These are phyloP conservation scores for Berberis thunbergii DNA, from an alignment of 164 flowering plant species.

Conservation along the genomic window DNA sequence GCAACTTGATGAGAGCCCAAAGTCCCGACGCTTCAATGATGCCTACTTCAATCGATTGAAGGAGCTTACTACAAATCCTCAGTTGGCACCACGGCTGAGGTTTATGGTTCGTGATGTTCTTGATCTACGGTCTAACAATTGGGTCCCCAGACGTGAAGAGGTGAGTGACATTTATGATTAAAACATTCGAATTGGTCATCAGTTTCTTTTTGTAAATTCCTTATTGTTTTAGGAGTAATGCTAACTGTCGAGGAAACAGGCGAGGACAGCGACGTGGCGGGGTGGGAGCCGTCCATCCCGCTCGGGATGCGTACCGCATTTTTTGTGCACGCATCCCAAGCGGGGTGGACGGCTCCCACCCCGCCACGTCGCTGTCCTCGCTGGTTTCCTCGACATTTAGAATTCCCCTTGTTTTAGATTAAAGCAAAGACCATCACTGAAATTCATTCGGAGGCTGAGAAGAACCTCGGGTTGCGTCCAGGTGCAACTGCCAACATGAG, in stretches of 20 bases:
- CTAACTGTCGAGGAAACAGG: too few relatives aligned
- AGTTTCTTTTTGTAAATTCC: not conserved
- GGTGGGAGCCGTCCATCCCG: too few relatives aligned
- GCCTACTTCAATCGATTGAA: constrained; percentile 60
- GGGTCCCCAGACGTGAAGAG: constrained; percentile 97
- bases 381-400: too few relatives aligned
- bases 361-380: too few relatives aligned
- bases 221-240: too few relatives aligned
- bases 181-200: too few relatives aligned
- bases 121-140: constrained; percentile 69
- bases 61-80: constrained; percentile 56
- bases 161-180: constrained; percentile 13
- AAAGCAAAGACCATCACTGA: constrained; percentile 91
- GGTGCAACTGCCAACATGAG: constrained; percentile 82
- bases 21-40: constrained; percentile 69
- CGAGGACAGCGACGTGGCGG: too few relatives aligned
- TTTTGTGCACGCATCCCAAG: too few relatives aligned
- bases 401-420: too few relatives aligned
- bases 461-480: constrained; percentile 77
- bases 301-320: too few relatives aligned
- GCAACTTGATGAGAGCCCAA: constrained; percentile 78
- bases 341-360: too few relatives aligned
- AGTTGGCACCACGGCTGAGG: constrained; percentile 59
- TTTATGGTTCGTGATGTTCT: constrained; percentile 86
- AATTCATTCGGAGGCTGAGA: constrained; percentile 92